phyloP scores from a whole-genome alignment of 345 rosid genomes.

The Punica granatum region DNA sequence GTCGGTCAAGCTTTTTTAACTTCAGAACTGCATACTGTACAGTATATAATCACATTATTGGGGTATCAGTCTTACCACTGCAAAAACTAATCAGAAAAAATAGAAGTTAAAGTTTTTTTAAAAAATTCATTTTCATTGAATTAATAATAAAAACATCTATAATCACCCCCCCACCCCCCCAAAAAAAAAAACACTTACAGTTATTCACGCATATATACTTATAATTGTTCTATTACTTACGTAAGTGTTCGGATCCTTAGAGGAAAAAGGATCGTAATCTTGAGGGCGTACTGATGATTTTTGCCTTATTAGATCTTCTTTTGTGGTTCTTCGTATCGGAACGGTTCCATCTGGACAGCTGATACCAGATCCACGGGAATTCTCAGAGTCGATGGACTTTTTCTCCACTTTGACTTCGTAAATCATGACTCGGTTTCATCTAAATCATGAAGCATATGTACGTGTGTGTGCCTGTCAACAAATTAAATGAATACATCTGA shows the following conservation, averaged over 20 bases:
- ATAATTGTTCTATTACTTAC: background rate
- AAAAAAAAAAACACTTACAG: too few species aligned
- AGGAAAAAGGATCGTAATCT: background rate
- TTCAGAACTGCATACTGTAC: background rate
- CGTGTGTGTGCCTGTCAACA: too few species aligned
- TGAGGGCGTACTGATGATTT: background rate
- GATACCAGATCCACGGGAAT: background rate
- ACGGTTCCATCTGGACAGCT: constrained; percentile 9
- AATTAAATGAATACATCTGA: background rate
- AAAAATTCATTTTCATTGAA: too few species aligned
- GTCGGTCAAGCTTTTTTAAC: background rate
- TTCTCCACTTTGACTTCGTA: background rate
- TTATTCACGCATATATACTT: background rate
- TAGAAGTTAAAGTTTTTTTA: too few species aligned
- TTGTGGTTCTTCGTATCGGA: constrained; percentile 5
- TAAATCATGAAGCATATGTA: background rate
- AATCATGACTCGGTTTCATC: background rate
- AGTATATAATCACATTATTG: too few species aligned
- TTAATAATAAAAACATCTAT: too few species aligned
- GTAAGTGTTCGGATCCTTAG: background rate
- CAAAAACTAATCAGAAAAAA: too few species aligned
- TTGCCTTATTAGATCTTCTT: constrained; percentile 3
- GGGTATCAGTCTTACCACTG: too few species aligned
- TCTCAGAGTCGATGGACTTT: background rate
- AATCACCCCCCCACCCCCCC: too few species aligned